phyloP scores from a whole-genome alignment of 768 basidiomycete genomes.

The Rhizopogon sp. region DNA sequence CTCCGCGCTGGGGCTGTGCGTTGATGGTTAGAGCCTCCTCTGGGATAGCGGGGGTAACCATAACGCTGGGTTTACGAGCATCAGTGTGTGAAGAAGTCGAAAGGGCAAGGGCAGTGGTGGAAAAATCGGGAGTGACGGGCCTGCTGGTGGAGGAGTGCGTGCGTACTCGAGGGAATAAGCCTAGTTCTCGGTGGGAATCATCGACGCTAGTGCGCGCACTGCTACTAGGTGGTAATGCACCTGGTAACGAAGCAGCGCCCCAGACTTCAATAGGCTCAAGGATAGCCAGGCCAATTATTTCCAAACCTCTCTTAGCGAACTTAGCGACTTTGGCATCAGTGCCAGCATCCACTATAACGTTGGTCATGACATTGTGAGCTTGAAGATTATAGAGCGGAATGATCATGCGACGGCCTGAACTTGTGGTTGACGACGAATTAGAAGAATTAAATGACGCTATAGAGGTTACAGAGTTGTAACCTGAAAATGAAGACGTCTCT shows the following conservation, averaged over 20 bases:
- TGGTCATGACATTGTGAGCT: conserved; percentile 84
- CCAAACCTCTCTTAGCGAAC: conserved; percentile 67
- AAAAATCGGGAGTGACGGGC: conserved; percentile 7
- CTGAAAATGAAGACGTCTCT: conserved; percentile 41
- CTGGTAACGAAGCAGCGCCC: conserved; percentile 18
- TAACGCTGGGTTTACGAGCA: conserved; percentile 8
- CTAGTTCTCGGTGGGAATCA: conserved; percentile 16
- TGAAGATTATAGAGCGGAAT: conserved; percentile 85
- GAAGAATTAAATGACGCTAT: conserved; percentile 37
- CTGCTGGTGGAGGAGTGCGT: conserved; percentile 5
- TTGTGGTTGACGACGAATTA: conserved; percentile 37
- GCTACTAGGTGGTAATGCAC: conserved; percentile 6
- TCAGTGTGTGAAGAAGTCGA: background rate
- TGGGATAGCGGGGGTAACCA: conserved; percentile 12
- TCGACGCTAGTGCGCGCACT: conserved; percentile 28
- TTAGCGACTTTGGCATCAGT: conserved; percentile 83
- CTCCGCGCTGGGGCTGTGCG: conserved; percentile 26
- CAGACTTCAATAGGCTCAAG: conserved; percentile 80
- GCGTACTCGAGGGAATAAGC: conserved; percentile 2
- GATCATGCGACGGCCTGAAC: conserved; percentile 61
- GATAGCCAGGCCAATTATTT: conserved; percentile 72
- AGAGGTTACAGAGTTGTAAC: conserved; percentile 41
- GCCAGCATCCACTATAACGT: conserved; percentile 82
- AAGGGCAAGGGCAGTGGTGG: conserved; percentile 3
- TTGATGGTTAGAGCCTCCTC: conserved; percentile 11